phyloP scores from a whole-genome alignment of 768 basidiomycete genomes.

The Russula virescens region DNA sequence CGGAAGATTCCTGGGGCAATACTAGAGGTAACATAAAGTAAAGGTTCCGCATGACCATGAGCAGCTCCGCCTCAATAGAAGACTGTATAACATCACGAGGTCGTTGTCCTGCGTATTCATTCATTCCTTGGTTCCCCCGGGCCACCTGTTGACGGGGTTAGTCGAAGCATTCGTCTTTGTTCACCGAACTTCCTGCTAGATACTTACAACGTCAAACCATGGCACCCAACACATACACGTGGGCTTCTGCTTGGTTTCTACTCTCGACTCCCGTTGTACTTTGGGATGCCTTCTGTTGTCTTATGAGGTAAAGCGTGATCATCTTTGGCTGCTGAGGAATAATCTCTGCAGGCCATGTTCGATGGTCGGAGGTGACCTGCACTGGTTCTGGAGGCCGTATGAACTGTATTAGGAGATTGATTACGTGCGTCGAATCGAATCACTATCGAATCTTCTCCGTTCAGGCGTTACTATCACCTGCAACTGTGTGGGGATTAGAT shows the following conservation, averaged over 20 bases:
- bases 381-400: constrained; percentile 91
- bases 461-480: neutral
- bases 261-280: constrained; percentile 56
- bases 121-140: neutral
- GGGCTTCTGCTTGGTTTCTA: constrained; percentile 39
- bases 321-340: constrained; percentile 26
- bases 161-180: neutral
- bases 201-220: constrained; percentile 21
- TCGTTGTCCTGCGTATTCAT: no score
- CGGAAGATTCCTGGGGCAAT: no score
- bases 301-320: constrained; percentile 53
- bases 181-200: neutral
- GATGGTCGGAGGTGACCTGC: constrained; percentile 81
- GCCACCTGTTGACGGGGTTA: neutral
- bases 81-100: no score
- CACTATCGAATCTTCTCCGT: constrained; percentile 10
- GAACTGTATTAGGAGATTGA: constrained; percentile 66
- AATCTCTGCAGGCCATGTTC: constrained; percentile 60
- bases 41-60: no score
- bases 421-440: constrained; percentile 31
- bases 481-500: constrained; percentile 44
- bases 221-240: constrained; percentile 27
- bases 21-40: no score
- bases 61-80: no score
- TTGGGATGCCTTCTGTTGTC: constrained; percentile 82